phyloP scores from a whole-genome alignment of 2,329 filamentous ascomycete genomes.

The Pseudocercospora fuligena region DNA sequence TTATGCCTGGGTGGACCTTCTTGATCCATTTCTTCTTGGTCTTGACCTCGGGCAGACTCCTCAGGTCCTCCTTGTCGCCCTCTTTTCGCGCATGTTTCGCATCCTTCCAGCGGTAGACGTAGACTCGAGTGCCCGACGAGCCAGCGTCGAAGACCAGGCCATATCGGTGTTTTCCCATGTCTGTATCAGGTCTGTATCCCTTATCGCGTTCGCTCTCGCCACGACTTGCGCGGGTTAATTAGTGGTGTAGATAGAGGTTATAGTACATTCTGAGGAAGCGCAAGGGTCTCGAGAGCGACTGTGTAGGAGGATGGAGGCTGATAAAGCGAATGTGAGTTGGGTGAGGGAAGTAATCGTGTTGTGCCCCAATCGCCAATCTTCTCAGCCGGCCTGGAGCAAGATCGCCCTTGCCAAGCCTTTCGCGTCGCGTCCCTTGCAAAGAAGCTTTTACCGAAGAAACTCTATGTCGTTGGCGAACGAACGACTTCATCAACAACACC shows the following conservation, averaged over 20 bases:
- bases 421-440: background rate
- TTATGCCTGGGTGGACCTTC: conserved; percentile 91
- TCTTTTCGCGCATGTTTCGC: conserved; percentile 68
- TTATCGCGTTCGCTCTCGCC: conserved; percentile 1
- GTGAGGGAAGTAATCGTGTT: background rate
- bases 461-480: background rate
- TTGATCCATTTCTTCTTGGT: conserved; percentile 88
- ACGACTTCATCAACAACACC: background rate
- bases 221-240: conserved; percentile 6
- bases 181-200: conserved; percentile 12
- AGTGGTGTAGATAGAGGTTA: background rate
- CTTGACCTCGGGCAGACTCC: conserved; percentile 76
- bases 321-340: background rate
- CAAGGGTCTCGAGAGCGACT: conserved; percentile 3
- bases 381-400: background rate
- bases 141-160: conserved; percentile 97
- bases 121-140: conserved; percentile 91
- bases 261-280: background rate
- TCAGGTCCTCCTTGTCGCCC: conserved; percentile 63
- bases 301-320: background rate
- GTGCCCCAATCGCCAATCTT: no score
- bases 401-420: background rate
- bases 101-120: conserved; percentile 93
- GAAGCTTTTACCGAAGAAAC: background rate
- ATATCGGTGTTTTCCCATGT: conserved; percentile 60